phyloP scores from a whole-genome alignment of 805 yeast genomes.

The Kluyveromyces aestuarii region DNA sequence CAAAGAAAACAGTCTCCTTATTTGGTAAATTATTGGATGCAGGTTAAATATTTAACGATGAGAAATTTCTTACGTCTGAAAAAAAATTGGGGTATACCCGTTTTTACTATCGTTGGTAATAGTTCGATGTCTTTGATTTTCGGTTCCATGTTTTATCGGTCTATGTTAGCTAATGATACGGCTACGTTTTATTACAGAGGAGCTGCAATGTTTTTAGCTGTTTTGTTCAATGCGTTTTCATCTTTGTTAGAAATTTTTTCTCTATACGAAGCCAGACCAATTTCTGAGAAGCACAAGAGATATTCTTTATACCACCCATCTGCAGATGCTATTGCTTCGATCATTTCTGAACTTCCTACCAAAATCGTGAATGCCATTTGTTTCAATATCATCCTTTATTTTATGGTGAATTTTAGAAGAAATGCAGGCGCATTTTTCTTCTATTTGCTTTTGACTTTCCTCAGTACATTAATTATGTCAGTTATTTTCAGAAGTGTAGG shows the following conservation, averaged over 20 bases:
- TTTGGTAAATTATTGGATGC: constrained; percentile 43
- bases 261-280: constrained; percentile 45
- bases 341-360: constrained; percentile 43
- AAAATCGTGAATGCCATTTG: constrained; percentile 35
- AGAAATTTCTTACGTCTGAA: constrained; percentile 42
- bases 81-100: constrained; percentile 41
- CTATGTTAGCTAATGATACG: constrained; percentile 30
- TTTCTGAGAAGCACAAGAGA: constrained; percentile 50
- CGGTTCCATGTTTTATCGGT: constrained; percentile 50
- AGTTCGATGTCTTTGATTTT: constrained; percentile 45
- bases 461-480: constrained; percentile 43
- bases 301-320: constrained; percentile 52
- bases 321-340: constrained; percentile 48
- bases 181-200: constrained; percentile 45
- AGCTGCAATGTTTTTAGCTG: constrained; percentile 60
- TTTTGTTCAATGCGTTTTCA: constrained; percentile 52
- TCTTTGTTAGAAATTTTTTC: constrained; percentile 50
- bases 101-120: constrained; percentile 37
- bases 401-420: constrained; percentile 45
- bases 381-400: constrained; percentile 44
- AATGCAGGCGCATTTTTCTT: constrained; percentile 47
- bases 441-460: constrained; percentile 35
- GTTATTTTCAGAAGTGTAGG: constrained; percentile 48
- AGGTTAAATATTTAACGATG: constrained; percentile 36
- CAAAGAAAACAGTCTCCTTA: constrained; percentile 42